Evolutionary conservation across 768 basidiomycete species (phyloP).

Genomic region (Suillus luteus): DNA sequence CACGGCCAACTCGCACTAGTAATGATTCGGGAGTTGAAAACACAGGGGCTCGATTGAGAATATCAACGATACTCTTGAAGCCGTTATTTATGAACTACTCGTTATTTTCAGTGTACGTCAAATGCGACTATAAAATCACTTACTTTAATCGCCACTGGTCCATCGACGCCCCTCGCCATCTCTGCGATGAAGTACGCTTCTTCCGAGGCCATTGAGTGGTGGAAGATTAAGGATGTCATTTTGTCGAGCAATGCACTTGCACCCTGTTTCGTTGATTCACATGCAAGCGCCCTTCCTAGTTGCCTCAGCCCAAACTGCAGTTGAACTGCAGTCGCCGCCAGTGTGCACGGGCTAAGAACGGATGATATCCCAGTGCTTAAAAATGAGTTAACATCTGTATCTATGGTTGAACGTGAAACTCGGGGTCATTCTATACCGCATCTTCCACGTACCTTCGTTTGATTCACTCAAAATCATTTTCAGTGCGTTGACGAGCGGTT

Average conservation of each 20-base stretch:
- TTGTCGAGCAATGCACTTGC: slow-evolving; percentile 68
- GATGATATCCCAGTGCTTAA: slow-evolving; percentile 65
- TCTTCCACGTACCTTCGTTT: slow-evolving; percentile 47
- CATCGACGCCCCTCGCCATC: slow-evolving; percentile 71
- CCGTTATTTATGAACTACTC: slow-evolving; percentile 76
- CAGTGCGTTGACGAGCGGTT: slow-evolving; percentile 66
- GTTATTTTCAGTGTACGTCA: not conserved
- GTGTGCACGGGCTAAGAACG: slow-evolving; percentile 80
- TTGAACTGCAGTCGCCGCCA: slow-evolving; percentile 79
- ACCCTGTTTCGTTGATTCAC: slow-evolving; percentile 49
- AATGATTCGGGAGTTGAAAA: slow-evolving; percentile 31
- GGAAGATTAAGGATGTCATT: slow-evolving; percentile 67
- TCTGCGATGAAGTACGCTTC: slow-evolving; percentile 86
- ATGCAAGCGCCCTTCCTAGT: slow-evolving; percentile 65
- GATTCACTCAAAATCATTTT: slow-evolving; percentile 66
- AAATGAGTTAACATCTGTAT: slow-evolving; percentile 47
- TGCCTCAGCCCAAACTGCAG: slow-evolving; percentile 76
- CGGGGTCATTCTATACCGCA: not conserved
- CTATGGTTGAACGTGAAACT: slow-evolving; percentile 20
- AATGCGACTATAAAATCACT: slow-evolving; percentile 5
- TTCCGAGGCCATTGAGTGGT: slow-evolving; percentile 72
- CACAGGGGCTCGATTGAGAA: slow-evolving; percentile 41
- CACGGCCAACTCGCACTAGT: slow-evolving; percentile 48
- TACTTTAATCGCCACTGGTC: slow-evolving; percentile 69
- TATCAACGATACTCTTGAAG: slow-evolving; percentile 61